phyloP scores from a whole-genome alignment of 2,329 filamentous ascomycete genomes.

The Aureobasidium sp. region DNA sequence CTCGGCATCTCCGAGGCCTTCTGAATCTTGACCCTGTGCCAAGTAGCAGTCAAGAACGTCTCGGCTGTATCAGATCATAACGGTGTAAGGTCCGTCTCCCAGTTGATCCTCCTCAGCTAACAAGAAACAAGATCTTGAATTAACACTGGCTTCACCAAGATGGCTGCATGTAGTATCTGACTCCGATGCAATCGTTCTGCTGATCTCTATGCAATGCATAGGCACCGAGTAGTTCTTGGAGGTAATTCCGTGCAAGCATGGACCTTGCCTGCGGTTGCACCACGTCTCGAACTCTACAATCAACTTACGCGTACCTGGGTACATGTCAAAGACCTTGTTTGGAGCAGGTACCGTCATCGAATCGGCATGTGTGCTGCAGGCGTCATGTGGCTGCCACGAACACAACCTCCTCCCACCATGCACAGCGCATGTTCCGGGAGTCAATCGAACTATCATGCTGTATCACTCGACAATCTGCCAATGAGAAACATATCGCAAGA shows the following conservation, averaged over 20 bases:
- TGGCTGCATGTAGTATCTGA: neutral
- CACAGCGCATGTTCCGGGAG: neutral
- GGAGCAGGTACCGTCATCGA: neutral
- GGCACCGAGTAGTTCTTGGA: neutral
- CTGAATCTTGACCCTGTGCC: too few species aligned
- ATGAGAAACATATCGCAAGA: neutral
- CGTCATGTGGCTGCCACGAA: conserved; percentile 4
- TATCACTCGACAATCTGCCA: neutral
- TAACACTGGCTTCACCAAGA: too few species aligned
- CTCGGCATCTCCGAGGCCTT: neutral
- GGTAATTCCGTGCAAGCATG: neutral
- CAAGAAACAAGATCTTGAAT: too few species aligned
- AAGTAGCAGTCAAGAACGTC: too few species aligned
- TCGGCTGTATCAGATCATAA: neutral
- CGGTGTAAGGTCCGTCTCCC: too few species aligned
- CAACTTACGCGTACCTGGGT: neutral
- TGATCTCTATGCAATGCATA: neutral
- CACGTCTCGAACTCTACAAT: neutral
- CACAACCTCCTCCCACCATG: neutral
- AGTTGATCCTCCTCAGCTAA: too few species aligned
- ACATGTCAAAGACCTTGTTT: neutral
- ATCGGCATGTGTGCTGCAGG: neutral
- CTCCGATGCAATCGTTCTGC: neutral
- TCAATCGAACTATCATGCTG: neutral
- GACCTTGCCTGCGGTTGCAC: neutral